These are phyloP conservation scores for Sungouiella thailandica DNA, from an alignment of 805 yeast genomes.

Conservation along the genomic window DNA sequence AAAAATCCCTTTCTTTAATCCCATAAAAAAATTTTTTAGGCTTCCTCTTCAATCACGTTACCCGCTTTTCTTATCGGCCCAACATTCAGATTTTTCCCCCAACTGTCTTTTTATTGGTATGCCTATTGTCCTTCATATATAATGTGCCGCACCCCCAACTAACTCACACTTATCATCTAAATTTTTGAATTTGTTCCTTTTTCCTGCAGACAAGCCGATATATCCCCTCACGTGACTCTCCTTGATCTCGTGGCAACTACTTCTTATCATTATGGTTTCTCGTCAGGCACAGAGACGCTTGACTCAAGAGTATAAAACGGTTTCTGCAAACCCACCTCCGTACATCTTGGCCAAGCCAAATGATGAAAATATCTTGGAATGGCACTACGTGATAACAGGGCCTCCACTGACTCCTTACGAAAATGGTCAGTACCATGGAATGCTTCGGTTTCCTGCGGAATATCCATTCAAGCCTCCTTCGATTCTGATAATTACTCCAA, in stretches of 20 bases:
- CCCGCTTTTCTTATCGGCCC: no score
- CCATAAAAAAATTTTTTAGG: no score
- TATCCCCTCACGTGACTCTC: no score
- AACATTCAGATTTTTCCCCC: no score
- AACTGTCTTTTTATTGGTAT: no score
- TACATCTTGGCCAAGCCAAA: conserved; percentile 80
- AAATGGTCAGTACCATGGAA: conserved; percentile 86
- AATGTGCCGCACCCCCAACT: no score
- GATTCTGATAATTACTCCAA: conserved; percentile 84
- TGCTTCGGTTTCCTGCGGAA: conserved; percentile 75
- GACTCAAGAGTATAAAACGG: conserved; percentile 74
- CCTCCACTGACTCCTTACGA: conserved; percentile 87
- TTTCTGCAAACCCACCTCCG: conserved; percentile 80
- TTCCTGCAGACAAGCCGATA: no score
- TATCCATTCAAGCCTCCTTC: conserved; percentile 93
- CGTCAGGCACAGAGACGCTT: conserved; percentile 46
- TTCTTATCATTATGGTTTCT: conserved; percentile 28
- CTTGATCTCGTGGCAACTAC: no score
- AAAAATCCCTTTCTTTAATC: no score
- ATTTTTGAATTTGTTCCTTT: no score
- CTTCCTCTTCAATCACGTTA: no score
- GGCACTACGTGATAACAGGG: conserved; percentile 92
- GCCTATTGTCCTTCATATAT: no score
- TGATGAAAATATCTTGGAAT: conserved; percentile 81
- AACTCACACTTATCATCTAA: background rate